Conservation (phyloP, 768 basidiomycete species). For the Royoungia palumana region DNA sequence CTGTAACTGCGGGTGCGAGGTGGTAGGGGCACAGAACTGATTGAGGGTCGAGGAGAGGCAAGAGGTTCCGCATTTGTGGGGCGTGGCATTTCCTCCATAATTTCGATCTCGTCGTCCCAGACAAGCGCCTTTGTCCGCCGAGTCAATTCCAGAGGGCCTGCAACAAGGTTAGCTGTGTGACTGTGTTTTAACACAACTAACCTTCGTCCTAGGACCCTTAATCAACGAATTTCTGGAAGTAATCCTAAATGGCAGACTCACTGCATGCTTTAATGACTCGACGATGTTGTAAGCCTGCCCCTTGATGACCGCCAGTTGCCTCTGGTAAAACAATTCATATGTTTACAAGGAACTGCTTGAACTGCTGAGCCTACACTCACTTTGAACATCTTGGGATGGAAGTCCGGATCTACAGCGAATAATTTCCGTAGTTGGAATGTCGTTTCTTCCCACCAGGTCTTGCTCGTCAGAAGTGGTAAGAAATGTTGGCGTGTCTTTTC, state of each 20-base stretch:
- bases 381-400: conserved; percentile 87
- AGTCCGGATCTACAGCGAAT: conserved; percentile 80
- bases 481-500: conserved; percentile 80
- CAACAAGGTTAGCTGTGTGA: conserved; percentile 9
- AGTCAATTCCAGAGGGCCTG: conserved; percentile 88
- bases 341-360: background rate
- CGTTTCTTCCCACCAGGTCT: conserved; percentile 88
- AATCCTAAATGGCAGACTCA: conserved; percentile 36
- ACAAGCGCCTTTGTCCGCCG: conserved; percentile 78
- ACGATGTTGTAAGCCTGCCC: conserved; percentile 91
- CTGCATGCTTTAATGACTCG: conserved; percentile 74
- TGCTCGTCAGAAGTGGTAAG: conserved; percentile 76
- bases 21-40: conserved; percentile 58
- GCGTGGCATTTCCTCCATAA: conserved; percentile 50
- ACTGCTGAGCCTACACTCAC: conserved; percentile 38
- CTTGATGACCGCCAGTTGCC: conserved; percentile 90
- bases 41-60: conserved; percentile 58
- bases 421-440: conserved; percentile 71
- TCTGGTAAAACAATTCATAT: conserved; percentile 36
- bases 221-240: background rate
- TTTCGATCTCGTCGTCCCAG: conserved; percentile 83
- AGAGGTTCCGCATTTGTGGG: conserved; percentile 34
- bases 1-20: conserved; percentile 56
- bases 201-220: conserved; percentile 66
- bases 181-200: conserved; percentile 27